Evolutionary conservation across 345 rosid species (phyloP), one percentile per base, ranked within the genome.

Genomic region (Gossypium longicalyx): DNA sequence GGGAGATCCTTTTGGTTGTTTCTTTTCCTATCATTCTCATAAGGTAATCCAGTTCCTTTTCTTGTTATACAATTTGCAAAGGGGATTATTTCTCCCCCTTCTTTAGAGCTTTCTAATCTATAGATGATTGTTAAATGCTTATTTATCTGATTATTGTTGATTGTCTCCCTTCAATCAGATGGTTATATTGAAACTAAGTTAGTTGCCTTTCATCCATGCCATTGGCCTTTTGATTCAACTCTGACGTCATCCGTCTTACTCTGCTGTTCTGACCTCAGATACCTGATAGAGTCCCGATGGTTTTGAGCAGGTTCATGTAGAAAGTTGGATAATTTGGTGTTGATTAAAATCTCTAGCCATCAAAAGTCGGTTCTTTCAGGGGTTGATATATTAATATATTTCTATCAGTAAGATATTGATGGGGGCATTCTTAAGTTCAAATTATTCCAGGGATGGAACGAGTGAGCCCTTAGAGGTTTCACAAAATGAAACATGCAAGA

Each of bases 351-450:
- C 48, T 77, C 29, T 69, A 73, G 73, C 51, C 4, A 8, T 71
- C n/a, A 51, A 60, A 49, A 48, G 67, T 57, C 45, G 51, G 53
- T 53, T 71, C 52, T 57, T 16, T 63, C 61, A 34, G 34, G 9
- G 8, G 2, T 49, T 62, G 59, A 74, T 49, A 27, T 49, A 73
- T 71, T 34, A 56, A 54, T 54, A 19, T 34, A 5, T 64, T 2
- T 4, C 29, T 3, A 48, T 51, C 47, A 34, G 23, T 29, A 51
- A 63, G 47, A 34, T 27, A 74, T 19, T 75, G 3, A 82, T 84
- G 87, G 85, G 87, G 58, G 73, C 83, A 53, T 73, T 82, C 23
- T 76, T 85, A 80, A 85, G 87, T 67, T 61, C 76, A 71, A 76
- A 68, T 58, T 77, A 75, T 74, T 74, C 85, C 65, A 80, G 75